phyloP scores from a whole-genome alignment of 352 stramenopile genomes.

The Phytophthora ohioensis region DNA sequence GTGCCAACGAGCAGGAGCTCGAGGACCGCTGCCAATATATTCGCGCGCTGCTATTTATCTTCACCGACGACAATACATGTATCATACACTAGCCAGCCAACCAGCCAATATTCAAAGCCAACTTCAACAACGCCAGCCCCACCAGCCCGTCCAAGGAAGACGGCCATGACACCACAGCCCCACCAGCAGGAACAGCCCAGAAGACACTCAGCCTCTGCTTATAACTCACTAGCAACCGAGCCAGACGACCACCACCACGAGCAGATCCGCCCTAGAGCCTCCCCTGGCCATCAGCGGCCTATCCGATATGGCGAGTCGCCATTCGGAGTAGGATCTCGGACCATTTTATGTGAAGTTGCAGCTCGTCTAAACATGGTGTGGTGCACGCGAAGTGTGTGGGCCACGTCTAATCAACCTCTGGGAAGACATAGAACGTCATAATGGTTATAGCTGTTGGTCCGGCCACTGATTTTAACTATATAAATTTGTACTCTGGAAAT shows the following conservation, averaged over 20 bases:
- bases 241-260: not conserved
- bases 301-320: not conserved
- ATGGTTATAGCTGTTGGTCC: not conserved
- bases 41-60: constrained; percentile 33
- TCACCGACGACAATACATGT: not conserved
- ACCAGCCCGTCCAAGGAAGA: constrained; percentile 7
- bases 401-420: constrained; percentile 40
- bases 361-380: constrained; percentile 40
- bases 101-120: not conserved
- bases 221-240: no score
- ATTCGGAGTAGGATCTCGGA: constrained; percentile 5
- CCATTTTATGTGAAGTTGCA: constrained; percentile 36
- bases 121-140: not conserved
- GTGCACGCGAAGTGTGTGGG: constrained; percentile 21
- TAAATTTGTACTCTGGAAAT: constrained; percentile 1
- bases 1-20: not conserved
- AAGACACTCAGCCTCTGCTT: not conserved
- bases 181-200: not conserved
- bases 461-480: not conserved
- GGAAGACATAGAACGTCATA: not conserved
- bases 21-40: constrained; percentile 13
- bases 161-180: not conserved
- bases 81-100: not conserved
- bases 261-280: not conserved
- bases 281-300: constrained; percentile 11